phyloP scores from a whole-genome alignment of 129 eudicot species.

The Pittosporum tobira region DNA sequence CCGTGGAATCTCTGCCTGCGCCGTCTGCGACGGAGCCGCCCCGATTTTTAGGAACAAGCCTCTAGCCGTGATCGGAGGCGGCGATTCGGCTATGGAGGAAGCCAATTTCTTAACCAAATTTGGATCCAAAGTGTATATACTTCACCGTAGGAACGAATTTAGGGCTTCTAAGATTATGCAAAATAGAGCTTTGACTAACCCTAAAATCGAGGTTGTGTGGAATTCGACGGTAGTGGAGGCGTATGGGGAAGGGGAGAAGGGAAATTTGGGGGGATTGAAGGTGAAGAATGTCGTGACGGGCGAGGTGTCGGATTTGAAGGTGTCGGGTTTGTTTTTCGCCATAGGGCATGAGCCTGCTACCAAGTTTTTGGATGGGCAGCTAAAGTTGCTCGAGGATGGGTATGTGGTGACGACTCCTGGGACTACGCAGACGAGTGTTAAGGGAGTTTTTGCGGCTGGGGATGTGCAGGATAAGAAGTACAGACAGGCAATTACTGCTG shows the following conservation, averaged over 20 bases:
- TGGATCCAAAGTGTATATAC: slow-evolving; percentile 86
- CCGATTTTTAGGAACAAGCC: slow-evolving; percentile 73
- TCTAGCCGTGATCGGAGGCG: slow-evolving; percentile 90
- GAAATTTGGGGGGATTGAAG: slow-evolving; percentile 42
- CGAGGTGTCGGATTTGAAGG: slow-evolving; percentile 44
- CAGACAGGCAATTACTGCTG: slow-evolving; percentile 93
- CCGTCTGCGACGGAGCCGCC: slow-evolving; percentile 94
- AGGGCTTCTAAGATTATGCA: slow-evolving; percentile 64
- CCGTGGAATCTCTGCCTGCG: slow-evolving; percentile 84
- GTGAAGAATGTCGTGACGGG: slow-evolving; percentile 51
- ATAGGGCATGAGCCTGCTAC: slow-evolving; percentile 70
- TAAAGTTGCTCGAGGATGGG: slow-evolving; percentile 51
- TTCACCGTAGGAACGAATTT: slow-evolving; percentile 57
- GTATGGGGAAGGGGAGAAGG: slow-evolving; percentile 30
- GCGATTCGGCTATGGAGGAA: slow-evolving; percentile 98
- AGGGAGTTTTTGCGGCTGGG: slow-evolving; percentile 59
- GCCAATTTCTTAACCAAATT: slow-evolving; percentile 72
- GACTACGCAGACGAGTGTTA: slow-evolving; percentile 41
- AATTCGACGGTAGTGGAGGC: slow-evolving; percentile 48
- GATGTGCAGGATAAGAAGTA: slow-evolving; percentile 99
- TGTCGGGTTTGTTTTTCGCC: slow-evolving; percentile 50
- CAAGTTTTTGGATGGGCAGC: slow-evolving; percentile 46
- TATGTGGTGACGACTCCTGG: slow-evolving; percentile 49
- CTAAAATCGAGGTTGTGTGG: slow-evolving; percentile 53
- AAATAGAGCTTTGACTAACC: slow-evolving; percentile 31